These are phyloP conservation scores for Trifolium subterraneum DNA, from an alignment of 306 rosid genomes.

Conservation along the genomic window DNA sequence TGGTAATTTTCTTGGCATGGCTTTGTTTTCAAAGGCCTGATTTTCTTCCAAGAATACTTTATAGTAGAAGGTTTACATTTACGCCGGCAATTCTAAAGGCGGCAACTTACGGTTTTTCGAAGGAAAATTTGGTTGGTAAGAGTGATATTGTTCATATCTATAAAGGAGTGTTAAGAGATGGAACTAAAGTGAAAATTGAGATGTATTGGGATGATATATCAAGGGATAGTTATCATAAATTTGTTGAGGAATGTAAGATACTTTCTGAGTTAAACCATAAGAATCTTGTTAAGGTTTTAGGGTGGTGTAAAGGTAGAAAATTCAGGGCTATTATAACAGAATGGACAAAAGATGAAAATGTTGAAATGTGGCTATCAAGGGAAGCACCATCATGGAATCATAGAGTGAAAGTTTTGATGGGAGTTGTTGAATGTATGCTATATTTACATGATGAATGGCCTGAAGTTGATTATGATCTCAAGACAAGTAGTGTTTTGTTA, in stretches of 20 bases:
- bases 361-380: conserved; percentile 59
- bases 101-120: conserved; percentile 61
- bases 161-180: conserved; percentile 64
- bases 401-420: conserved; percentile 62
- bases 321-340: conserved; percentile 62
- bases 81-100: conserved; percentile 62
- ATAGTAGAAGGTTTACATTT: conserved; percentile 38
- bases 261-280: conserved; percentile 56
- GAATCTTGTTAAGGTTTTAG: conserved; percentile 60
- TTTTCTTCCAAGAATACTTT: conserved; percentile 58
- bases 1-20: conserved; percentile 60
- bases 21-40: conserved; percentile 69
- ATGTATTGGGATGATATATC: conserved; percentile 54
- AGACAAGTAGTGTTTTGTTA: conserved; percentile 57
- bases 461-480: conserved; percentile 67
- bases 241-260: conserved; percentile 61
- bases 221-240: conserved; percentile 40
- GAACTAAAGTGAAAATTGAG: conserved; percentile 66
- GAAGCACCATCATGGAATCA: conserved; percentile 60
- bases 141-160: conserved; percentile 64
- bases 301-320: conserved; percentile 64
- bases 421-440: conserved; percentile 59
- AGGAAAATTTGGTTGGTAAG: conserved; percentile 55
- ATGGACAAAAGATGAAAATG: conserved; percentile 53
- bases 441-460: conserved; percentile 74